Percentiles rank a stretch among this genome's conserved stretches.
Evolutionary conservation across 495 filamentous ascomycete genomes (phyloP).

Genomic region (Polyplosphaeria fusca): DNA sequence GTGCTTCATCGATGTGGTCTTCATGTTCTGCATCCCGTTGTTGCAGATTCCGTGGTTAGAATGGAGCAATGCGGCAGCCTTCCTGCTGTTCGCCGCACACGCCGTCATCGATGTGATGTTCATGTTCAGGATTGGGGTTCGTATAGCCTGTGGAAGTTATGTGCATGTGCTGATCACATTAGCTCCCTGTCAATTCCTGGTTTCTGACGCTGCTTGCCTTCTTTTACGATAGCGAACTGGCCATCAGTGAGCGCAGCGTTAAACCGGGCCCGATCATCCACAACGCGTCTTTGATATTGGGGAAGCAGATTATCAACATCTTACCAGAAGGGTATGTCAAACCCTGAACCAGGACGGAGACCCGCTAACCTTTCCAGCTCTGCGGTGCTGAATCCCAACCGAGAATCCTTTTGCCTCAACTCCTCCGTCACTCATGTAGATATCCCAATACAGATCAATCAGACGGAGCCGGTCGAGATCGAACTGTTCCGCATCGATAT

Average conservation of each 20-base stretch:
- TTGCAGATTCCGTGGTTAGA: slow-evolving; percentile 94
- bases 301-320: slow-evolving; percentile 94
- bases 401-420: slow-evolving; percentile 72
- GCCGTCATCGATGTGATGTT: slow-evolving; percentile 71
- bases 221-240: slow-evolving; percentile 83
- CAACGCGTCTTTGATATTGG: slow-evolving; percentile 87
- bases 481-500: slow-evolving; percentile 83
- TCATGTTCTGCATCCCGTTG: slow-evolving; percentile 78
- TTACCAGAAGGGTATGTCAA: slow-evolving; percentile 80
- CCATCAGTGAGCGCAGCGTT: slow-evolving; percentile 83
- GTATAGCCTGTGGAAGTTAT: slow-evolving; percentile 32
- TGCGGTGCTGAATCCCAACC: slow-evolving; percentile 78
- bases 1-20: slow-evolving; percentile 75
- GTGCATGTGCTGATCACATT: slow-evolving; percentile 4
- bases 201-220: slow-evolving; percentile 65
- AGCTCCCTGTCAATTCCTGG: slow-evolving; percentile 67
- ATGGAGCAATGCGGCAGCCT: slow-evolving; percentile 70
- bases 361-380: slow-evolving; percentile 56
- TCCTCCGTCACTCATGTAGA: slow-evolving; percentile 54
- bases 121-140: slow-evolving; percentile 85
- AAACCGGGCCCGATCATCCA: slow-evolving; percentile 81
- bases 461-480: slow-evolving; percentile 80
- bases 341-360: background rate
- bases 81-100: slow-evolving; percentile 63
- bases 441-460: slow-evolving; percentile 89